A percentile compares a stretch with the other conserved stretches of the same genome.
phyloP scores from a whole-genome alignment of 192 early-diverging fungal species.

The Obelidium mucronatum region DNA sequence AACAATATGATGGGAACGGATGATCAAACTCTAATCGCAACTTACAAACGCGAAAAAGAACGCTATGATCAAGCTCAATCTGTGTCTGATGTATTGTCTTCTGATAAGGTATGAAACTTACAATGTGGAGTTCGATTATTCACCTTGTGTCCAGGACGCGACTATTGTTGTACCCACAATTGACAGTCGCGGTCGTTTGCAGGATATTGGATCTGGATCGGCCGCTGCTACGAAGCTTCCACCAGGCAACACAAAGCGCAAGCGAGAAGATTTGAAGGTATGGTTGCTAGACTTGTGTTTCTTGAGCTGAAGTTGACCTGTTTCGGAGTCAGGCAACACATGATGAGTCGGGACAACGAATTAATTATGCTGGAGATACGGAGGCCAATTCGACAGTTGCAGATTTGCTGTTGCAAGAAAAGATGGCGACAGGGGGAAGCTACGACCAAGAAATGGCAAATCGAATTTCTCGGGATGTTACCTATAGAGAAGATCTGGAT shows the following conservation, averaged over 20 bases:
- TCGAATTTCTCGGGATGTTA: constrained; percentile 73
- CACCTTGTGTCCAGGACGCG: constrained; percentile 8
- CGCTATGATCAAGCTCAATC: constrained; percentile 40
- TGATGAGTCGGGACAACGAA: constrained; percentile 69
- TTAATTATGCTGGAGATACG: constrained; percentile 62
- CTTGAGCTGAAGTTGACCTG: not conserved
- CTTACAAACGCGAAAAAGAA: constrained; percentile 71
- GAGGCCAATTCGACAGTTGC: constrained; percentile 62
- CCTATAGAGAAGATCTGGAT: constrained; percentile 80
- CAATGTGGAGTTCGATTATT: not conserved
- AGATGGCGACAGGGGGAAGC: constrained; percentile 50
- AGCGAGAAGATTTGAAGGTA: constrained; percentile 39
- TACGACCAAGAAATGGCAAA: constrained; percentile 76
- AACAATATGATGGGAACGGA: constrained; percentile 72
- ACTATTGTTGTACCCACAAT: constrained; percentile 57
- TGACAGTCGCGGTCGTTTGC: constrained; percentile 63
- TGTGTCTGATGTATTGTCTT: not conserved
- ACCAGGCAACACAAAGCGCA: constrained; percentile 47
- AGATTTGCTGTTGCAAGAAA: constrained; percentile 78
- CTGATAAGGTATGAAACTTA: not conserved
- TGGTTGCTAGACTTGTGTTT: not conserved
- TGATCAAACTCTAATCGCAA: constrained; percentile 69
- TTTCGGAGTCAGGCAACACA: constrained; percentile 39
- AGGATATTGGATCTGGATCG: constrained; percentile 55
- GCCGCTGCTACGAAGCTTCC: constrained; percentile 13